Evolutionary conservation across 2,329 filamentous ascomycete genomes (phyloP).

Genomic region (Plectosphaerella cucumerina): DNA sequence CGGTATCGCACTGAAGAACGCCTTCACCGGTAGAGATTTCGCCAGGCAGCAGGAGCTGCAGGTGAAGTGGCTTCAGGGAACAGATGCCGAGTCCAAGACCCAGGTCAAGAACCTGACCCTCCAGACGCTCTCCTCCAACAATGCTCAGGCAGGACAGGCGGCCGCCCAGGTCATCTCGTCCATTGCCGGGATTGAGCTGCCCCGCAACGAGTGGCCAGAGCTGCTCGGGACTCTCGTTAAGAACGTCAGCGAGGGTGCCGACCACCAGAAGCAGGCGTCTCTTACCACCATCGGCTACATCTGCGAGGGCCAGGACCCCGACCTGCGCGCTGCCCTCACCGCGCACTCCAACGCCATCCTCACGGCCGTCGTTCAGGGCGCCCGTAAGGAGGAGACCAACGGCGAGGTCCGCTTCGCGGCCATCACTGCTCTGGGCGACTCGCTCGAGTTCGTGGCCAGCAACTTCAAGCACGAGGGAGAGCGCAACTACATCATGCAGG

Average conservation of each 20-base stretch:
- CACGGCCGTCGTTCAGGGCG: constrained; percentile 95
- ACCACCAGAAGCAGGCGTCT: constrained; percentile 90
- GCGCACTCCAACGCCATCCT: constrained; percentile 95
- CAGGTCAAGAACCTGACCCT: constrained; percentile 89
- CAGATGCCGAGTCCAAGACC: constrained; percentile 76
- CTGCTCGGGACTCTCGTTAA: constrained; percentile 85
- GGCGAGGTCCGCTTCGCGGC: constrained; percentile 86
- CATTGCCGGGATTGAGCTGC: constrained; percentile 91
- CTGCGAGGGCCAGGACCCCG: constrained; percentile 89
- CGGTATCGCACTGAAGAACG: constrained; percentile 96
- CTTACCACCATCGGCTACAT: constrained; percentile 97
- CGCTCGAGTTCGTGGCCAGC: constrained; percentile 93
- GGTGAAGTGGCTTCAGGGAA: constrained; percentile 84
- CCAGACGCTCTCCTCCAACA: constrained; percentile 75
- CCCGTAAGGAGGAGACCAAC: constrained; percentile 93
- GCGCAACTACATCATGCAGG: constrained; percentile 99
- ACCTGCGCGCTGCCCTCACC: constrained; percentile 75
- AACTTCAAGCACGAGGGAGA: constrained; percentile 99
- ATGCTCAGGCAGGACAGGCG: constrained; percentile 79
- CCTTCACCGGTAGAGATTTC: constrained; percentile 91
- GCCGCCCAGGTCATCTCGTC: constrained; percentile 94
- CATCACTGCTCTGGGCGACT: constrained; percentile 91
- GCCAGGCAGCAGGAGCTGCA: constrained; percentile 85
- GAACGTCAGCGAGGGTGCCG: constrained; percentile 82
- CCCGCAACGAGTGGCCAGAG: constrained; percentile 88